phyloP scores from a whole-genome alignment of 805 yeast genomes.

The Schizosaccharomyces pombe region ASM294v3 CU329670.1:1915001-1915500 shows the following conservation, averaged over 20 bases:
- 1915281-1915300: background rate
- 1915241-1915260: background rate
- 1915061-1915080: slow-evolving; percentile 36
- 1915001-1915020: slow-evolving; percentile 27
- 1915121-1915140: slow-evolving; percentile 60
- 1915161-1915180: background rate
- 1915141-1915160: slow-evolving; percentile 10
- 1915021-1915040: slow-evolving; percentile 15
- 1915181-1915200: background rate
- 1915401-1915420: too few species aligned
- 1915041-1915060: slow-evolving; percentile 35
- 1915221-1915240: background rate
- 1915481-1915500: background rate
- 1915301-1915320: background rate
- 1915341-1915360: background rate
- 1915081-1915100: slow-evolving; percentile 45
- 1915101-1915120: slow-evolving; percentile 49
- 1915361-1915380: background rate
- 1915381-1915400: background rate
- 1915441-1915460: too few species aligned
- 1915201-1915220: background rate
- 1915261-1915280: background rate
- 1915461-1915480: too few species aligned
- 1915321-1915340: background rate
- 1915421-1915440: too few species aligned